Base-by-base conservation (phyloP, 2,329 filamentous ascomycete species). In the Pseudocercospora macadamiae region DNA sequence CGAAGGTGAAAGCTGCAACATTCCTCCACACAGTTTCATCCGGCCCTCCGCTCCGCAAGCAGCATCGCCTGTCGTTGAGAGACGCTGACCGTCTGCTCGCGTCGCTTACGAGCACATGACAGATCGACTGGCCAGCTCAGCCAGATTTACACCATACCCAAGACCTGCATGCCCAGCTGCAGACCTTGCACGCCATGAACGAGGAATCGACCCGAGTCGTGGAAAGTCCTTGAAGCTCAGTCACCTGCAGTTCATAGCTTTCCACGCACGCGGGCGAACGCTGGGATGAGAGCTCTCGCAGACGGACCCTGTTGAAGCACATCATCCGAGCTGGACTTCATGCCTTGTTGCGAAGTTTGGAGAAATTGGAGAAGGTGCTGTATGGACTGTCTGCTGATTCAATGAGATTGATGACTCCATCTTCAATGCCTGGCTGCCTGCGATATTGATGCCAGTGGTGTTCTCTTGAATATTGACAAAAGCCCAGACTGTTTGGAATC, bases 191-290 rank as follows among this genome's bases (percentile, higher is more conserved):
- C 39, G 39, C 39, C 16, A 45, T 4, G 9, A 5, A 14, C 39
- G 18, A 5, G 39, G 39, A 45, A 45, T 21, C 21, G 18, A 45
- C 16, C 39, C 39, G 39, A 45, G 39, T 25, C 39, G 39, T 45
- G 39, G 39, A 45, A 45, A 25, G 39, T 19, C 14, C 8, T 45
- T 21, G 18, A 45, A 45, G 39, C 39, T 45, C 39, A 25, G 39
- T 45, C 19, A n/a, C 39, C 39, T 45, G 39, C 39, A 44, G 39
- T 44, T 44, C 39, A 44, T 44, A 44, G 39, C 39, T 44, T 23
- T 9, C 19, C 39, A 44, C 16, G 10, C 39, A 44, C 39, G 19
- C 39, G 19, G 6, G 19, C 21, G 19, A 19, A 12, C 21, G 39
- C 39, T 19, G 14, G 19, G 39, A 45, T 45, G 18, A 45, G 39